Base-by-base conservation (phyloP, 2,329 filamentous ascomycete species). In the Cryoendolithus antarcticus region DNA sequence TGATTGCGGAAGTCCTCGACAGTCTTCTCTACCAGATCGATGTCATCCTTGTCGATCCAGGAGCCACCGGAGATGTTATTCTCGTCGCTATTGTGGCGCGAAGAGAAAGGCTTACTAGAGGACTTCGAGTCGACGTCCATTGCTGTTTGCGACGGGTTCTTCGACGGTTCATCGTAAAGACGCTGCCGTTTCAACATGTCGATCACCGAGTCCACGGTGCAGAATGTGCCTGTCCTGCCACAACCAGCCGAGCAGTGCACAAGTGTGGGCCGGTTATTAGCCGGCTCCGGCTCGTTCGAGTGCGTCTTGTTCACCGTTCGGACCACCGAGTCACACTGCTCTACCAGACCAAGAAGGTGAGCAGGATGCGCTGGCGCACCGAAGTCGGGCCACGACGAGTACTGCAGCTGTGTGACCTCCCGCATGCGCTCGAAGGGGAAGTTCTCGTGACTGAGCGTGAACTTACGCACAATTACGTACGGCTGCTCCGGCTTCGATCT, bases 181-280 rank as follows among this genome's bases (percentile, higher is more conserved):
- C 67, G 73, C 60, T 94, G 86, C n/a, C 84, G 77, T 65, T 94
- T 94, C 44, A 98, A 66, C 83, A 95, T 93, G 61, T 95, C 88
- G 41, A 96, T 80, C 6, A 96, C 91, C 30, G 82, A 89, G 58
- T 96, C 91, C 10, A 96, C 86, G 0, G 91, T 93, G 59, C 91
- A 96, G 56, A 96, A 98, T 0, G 91, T 89, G 3, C 91, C 91
- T 0, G 91, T 98, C 9, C 91, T 81, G 1, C 91, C 91, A 62
- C 91, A 98, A 0, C 91, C 91, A 3, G 91, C 91, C 39, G 86
- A 93, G 63, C 91, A 98, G 59, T 98, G 91, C 0, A 98, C 89
- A 13, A 98, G 61, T 50, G 95, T 77, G 6, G 89, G 89, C 24
- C 84, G 71, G 15, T 71, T 49, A 35, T 59, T 59, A 9, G 60